These are phyloP conservation scores for Stemphylium beticola DNA, from an alignment of 2,329 filamentous ascomycete genomes.

Conservation along the genomic window DNA sequence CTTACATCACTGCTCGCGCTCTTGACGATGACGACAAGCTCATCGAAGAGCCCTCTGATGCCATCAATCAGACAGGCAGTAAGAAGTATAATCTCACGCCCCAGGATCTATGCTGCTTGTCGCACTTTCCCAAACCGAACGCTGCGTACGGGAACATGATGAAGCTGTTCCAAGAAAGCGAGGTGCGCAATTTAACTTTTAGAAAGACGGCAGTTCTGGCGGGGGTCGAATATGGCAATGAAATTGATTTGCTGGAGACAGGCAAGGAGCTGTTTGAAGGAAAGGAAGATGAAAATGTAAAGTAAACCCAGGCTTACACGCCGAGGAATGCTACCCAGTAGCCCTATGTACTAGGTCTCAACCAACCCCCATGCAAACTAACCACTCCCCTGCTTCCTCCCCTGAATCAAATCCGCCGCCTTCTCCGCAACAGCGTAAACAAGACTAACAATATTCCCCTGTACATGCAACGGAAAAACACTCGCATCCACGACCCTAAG, in stretches of 20 bases:
- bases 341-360: background rate
- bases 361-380: too few species aligned
- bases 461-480: slow-evolving; percentile 31
- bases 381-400: background rate
- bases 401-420: slow-evolving; percentile 29
- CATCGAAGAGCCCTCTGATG: slow-evolving; percentile 11
- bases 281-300: background rate
- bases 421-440: slow-evolving; percentile 39
- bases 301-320: background rate
- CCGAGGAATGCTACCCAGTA: background rate
- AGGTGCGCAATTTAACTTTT: slow-evolving; percentile 11
- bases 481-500: slow-evolving; percentile 39
- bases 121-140: slow-evolving; percentile 17
- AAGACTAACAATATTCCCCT: slow-evolving; percentile 27
- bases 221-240: slow-evolving; percentile 10
- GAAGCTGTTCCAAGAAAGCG: slow-evolving; percentile 20
- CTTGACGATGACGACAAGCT: slow-evolving; percentile 6
- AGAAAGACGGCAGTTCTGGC: slow-evolving; percentile 18
- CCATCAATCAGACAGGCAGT: slow-evolving; percentile 20
- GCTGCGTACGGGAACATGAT: slow-evolving; percentile 17
- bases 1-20: slow-evolving; percentile 11
- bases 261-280: slow-evolving; percentile 22
- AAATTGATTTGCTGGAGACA: slow-evolving; percentile 1
- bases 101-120: slow-evolving; percentile 12
- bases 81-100: slow-evolving; percentile 16